Percentiles rank a stretch among this genome's conserved stretches.
These are phyloP conservation scores for Ceratobasidium sp. DNA, from an alignment of 1,284 basidiomycete species.

Conservation along the genomic window DNA sequence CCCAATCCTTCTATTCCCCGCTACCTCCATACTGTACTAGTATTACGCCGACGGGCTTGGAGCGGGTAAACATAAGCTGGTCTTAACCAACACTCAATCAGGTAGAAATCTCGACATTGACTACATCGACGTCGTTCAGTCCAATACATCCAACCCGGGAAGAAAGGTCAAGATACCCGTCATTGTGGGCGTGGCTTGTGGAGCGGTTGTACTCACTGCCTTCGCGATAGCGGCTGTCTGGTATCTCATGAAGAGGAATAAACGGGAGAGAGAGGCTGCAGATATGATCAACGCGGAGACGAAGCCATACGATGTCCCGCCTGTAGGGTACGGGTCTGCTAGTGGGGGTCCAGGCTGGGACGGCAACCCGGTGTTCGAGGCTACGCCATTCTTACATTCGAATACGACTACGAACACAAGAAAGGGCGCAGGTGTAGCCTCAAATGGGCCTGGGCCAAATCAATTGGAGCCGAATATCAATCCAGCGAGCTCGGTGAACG, in stretches of 20 bases:
- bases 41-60: slow-evolving; percentile 34
- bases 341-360: slow-evolving; percentile 25
- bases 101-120: slow-evolving; percentile 19
- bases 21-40: neutral
- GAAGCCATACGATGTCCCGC: slow-evolving; percentile 33
- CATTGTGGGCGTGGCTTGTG: slow-evolving; percentile 18
- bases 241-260: slow-evolving; percentile 20
- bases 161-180: neutral
- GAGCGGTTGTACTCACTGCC: neutral
- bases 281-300: slow-evolving; percentile 5
- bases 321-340: slow-evolving; percentile 16
- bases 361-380: neutral
- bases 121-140: slow-evolving; percentile 27
- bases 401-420: too few relatives aligned
- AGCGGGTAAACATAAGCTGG: slow-evolving; percentile 14
- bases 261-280: neutral
- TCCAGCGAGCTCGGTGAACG: slow-evolving; percentile 33
- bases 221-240: neutral
- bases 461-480: slow-evolving; percentile 2
- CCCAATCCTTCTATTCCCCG: neutral
- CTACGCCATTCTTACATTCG: too few relatives aligned
- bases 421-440: too few relatives aligned
- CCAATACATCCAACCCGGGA: neutral
- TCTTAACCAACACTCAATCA: slow-evolving; percentile 11
- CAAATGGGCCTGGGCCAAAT: too few relatives aligned